These are phyloP conservation scores for Pharnaceum exiguum DNA, from an alignment of 148 eudicot species.

Conservation along the genomic window DNA sequence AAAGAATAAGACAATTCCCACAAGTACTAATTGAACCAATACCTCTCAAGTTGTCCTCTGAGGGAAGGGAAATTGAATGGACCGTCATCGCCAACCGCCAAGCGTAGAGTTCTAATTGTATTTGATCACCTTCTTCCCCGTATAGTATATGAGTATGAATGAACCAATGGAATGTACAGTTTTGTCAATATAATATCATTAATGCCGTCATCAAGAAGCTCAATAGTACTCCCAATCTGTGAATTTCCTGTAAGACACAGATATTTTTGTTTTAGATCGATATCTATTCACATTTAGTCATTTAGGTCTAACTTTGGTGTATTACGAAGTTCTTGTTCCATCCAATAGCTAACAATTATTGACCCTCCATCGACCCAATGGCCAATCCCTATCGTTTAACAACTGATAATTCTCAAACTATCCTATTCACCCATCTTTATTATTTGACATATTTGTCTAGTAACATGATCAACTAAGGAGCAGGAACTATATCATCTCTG, in stretches of 20 bases:
- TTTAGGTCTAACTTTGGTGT: too few relatives aligned
- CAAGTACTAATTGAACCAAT: too few relatives aligned
- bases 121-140: slow-evolving; percentile 1
- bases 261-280: not conserved
- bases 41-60: slow-evolving; percentile 15
- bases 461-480: too few relatives aligned
- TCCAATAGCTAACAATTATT: too few relatives aligned
- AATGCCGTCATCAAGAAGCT: slow-evolving; percentile 22
- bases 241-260: slow-evolving; percentile 37
- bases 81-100: slow-evolving; percentile 9
- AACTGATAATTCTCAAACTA: too few relatives aligned
- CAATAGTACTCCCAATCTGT: slow-evolving; percentile 15
- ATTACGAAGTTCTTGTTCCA: too few relatives aligned
- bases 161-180: slow-evolving; percentile 8
- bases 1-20: not conserved
- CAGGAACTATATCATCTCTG: too few relatives aligned
- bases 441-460: too few relatives aligned
- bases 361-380: too few relatives aligned
- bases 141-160: not conserved
- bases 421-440: too few relatives aligned
- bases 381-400: too few relatives aligned
- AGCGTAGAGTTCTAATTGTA: slow-evolving; percentile 7
- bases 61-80: slow-evolving; percentile 17
- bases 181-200: slow-evolving; percentile 22
- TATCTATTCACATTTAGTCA: too few relatives aligned